Evolutionary conservation across 495 filamentous ascomycete species (phyloP).

Genomic region (Penicillium arizonense): DNA sequence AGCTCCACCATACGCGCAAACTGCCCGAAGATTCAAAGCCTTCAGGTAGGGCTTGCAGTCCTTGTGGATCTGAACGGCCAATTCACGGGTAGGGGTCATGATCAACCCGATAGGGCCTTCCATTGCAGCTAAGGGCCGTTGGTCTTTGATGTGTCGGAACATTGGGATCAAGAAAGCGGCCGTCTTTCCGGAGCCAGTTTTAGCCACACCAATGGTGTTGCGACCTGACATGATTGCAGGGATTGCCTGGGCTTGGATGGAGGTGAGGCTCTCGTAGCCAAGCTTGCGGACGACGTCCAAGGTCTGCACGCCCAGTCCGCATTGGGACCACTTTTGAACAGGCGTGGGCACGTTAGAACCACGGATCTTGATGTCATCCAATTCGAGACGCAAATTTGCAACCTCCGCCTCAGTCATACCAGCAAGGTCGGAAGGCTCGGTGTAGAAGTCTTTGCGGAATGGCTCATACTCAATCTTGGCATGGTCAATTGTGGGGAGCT

Average conservation of each 20-base stretch:
- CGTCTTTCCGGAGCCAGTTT: constrained; percentile 99
- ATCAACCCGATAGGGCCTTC: constrained; percentile 89
- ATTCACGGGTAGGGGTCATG: constrained; percentile 92
- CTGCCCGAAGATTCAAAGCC: constrained; percentile 80
- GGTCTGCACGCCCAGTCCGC: constrained; percentile 81
- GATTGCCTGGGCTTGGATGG: constrained; percentile 93
- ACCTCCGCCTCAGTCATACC: constrained; percentile 86
- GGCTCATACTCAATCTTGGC: constrained; percentile 78
- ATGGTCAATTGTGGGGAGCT: constrained; percentile 84
- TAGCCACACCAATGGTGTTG: constrained; percentile 95
- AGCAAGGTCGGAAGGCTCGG: constrained; percentile 78
- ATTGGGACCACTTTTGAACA: constrained; percentile 95
- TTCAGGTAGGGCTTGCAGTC: constrained; percentile 94
- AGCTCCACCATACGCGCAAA: constrained; percentile 94
- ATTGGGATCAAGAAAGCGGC: constrained; percentile 93
- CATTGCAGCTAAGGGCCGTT: constrained; percentile 73
- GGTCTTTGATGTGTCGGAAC: constrained; percentile 97
- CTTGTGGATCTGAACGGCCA: constrained; percentile 90
- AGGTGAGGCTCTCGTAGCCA: constrained; percentile 84
- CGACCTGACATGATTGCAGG: constrained; percentile 94
- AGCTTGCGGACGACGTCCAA: constrained; percentile 82
- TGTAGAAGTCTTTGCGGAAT: constrained; percentile 92
- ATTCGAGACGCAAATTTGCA: constrained; percentile 74
- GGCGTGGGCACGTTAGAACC: constrained; percentile 88
- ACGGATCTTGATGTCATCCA: constrained; percentile 92